A percentile compares a stretch with the other conserved stretches of the same genome.
phyloP scores from a whole-genome alignment of 2,329 filamentous ascomycete species.

The Aspergillus sp. region DNA sequence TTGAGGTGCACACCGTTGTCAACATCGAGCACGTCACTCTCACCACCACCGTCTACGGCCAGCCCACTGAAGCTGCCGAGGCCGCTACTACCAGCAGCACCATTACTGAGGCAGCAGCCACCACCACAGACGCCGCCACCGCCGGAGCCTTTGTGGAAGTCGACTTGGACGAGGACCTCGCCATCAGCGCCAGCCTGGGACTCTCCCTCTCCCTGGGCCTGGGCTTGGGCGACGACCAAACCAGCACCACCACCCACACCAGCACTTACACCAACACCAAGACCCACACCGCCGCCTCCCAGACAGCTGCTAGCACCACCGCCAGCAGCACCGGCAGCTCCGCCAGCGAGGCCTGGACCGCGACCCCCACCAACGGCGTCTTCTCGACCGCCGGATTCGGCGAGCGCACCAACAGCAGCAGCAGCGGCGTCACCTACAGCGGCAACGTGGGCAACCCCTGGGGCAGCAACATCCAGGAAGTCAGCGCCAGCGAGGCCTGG shows the following conservation, averaged over 20 bases:
- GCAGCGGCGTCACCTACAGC: slow-evolving; percentile 29
- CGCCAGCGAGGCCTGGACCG: slow-evolving; percentile 24
- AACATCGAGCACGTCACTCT: slow-evolving; percentile 24
- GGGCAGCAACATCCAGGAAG: slow-evolving; percentile 44
- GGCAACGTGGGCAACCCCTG: slow-evolving; percentile 44
- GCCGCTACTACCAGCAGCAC: slow-evolving; percentile 10
- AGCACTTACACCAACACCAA: neutral
- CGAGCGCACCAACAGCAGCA: slow-evolving; percentile 25
- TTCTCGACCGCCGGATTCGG: slow-evolving; percentile 36
- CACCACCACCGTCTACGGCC: slow-evolving; percentile 14
- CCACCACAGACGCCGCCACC: neutral
- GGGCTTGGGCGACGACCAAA: neutral
- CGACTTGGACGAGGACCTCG: neutral
- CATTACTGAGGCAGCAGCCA: slow-evolving; percentile 8
- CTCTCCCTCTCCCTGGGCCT: neutral
- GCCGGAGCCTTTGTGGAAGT: slow-evolving; percentile 1
- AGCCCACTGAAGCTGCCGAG: neutral
- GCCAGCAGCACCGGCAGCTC: neutral
- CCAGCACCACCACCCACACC: neutral
- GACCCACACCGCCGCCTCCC: neutral
- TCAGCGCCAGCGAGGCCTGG: slow-evolving; percentile 32
- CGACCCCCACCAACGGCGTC: slow-evolving; percentile 20
- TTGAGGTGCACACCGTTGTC: slow-evolving; percentile 15
- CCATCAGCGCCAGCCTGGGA: neutral
- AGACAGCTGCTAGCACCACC: slow-evolving; percentile 11